Percentiles rank a stretch among this genome's conserved stretches.
phyloP scores from a whole-genome alignment of 176 grass and related monocot species.

The Echinochloa phyllopogon region DNA sequence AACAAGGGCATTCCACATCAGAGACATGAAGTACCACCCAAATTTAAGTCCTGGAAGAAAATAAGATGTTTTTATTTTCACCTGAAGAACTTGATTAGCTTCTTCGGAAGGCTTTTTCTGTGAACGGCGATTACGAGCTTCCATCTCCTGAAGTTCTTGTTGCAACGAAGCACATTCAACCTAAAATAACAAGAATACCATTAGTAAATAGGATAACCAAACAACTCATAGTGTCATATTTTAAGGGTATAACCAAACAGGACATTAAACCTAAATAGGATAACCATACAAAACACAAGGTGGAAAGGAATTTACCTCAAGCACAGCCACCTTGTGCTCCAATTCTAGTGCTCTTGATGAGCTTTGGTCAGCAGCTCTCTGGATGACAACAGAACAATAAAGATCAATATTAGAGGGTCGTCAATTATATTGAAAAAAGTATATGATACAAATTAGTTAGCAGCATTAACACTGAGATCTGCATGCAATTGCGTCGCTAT shows the following conservation, averaged over 20 bases:
- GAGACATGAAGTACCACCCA: conserved; percentile 5
- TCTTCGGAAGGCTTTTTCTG: conserved; percentile 99
- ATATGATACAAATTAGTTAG: background rate
- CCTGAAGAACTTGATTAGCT: conserved; percentile 91
- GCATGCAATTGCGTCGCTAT: conserved; percentile 18
- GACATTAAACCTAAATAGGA: background rate
- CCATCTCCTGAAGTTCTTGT: conserved; percentile 94
- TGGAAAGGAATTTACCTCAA: conserved; percentile 64
- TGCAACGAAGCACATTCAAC: conserved; percentile 87
- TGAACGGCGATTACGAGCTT: conserved; percentile 76
- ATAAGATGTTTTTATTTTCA: conserved; percentile 46
- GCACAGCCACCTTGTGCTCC: conserved; percentile 94
- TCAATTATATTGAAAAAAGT: background rate
- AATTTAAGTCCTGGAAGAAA: conserved; percentile 26
- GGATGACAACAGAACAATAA: conserved; percentile 40
- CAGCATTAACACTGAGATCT: background rate
- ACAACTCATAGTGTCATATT: background rate
- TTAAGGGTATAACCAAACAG: too few relatives aligned
- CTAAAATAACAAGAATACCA: conserved; percentile 52
- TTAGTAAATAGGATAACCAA: conserved; percentile 37
- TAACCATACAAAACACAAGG: conserved; percentile 8
- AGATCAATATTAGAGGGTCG: conserved; percentile 28
- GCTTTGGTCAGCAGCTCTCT: conserved; percentile 98
- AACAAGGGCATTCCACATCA: conserved; percentile 11
- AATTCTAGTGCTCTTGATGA: conserved; percentile 85